Evolutionary conservation across 2,329 filamentous ascomycete genomes (phyloP).

Genomic region (Fusarium austroafricanum): DNA sequence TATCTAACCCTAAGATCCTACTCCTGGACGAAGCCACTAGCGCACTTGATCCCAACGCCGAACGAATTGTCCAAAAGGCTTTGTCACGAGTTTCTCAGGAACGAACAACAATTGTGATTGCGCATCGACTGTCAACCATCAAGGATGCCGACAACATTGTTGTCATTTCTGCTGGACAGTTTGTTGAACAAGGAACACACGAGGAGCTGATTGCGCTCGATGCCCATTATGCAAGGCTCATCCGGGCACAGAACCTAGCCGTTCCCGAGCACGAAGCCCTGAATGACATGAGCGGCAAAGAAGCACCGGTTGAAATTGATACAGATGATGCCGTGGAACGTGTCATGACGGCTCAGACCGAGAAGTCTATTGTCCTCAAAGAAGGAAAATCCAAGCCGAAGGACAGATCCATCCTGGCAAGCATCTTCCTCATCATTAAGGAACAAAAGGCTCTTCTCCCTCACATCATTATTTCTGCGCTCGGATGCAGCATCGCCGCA

Average conservation of each 20-base stretch:
- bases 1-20: constrained; percentile 69
- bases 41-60: constrained; percentile 57
- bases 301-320: neutral
- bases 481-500: constrained; percentile 28
- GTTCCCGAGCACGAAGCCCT: neutral
- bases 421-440: constrained; percentile 23
- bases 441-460: constrained; percentile 28
- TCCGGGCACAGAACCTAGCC: constrained; percentile 34
- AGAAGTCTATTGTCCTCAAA: neutral
- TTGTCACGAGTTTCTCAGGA: constrained; percentile 62
- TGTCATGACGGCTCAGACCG: constrained; percentile 12
- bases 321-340: neutral
- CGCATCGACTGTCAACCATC: constrained; percentile 61
- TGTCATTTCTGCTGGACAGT: constrained; percentile 35
- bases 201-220: constrained; percentile 21
- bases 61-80: constrained; percentile 63
- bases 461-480: neutral
- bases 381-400: neutral
- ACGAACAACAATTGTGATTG: constrained; percentile 71
- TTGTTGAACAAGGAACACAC: constrained; percentile 43
- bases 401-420: constrained; percentile 15
- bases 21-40: constrained; percentile 75
- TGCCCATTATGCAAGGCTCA: constrained; percentile 37
- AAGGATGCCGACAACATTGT: constrained; percentile 45
- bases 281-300: neutral